phyloP scores from a whole-genome alignment of 352 stramenopile species.

The Globisporangium nunn region DNA sequence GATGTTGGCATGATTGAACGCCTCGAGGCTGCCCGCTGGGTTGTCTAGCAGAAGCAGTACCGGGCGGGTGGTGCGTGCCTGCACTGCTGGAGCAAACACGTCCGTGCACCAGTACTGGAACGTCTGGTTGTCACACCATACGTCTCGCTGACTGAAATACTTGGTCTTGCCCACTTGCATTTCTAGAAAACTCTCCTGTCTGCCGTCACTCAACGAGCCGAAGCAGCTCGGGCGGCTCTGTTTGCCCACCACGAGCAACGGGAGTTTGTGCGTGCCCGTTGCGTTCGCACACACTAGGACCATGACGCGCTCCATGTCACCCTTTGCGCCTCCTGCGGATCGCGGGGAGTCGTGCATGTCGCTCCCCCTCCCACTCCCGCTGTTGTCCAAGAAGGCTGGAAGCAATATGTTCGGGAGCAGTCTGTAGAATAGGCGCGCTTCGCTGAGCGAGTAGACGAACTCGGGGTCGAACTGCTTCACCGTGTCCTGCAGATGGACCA shows the following conservation, averaged over 20 bases:
- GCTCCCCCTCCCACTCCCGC: neutral
- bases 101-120: constrained; percentile 46
- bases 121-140: constrained; percentile 45
- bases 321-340: constrained; percentile 8
- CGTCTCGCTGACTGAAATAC: constrained; percentile 38
- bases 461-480: constrained; percentile 28
- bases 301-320: constrained; percentile 28
- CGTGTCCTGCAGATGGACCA: constrained; percentile 8
- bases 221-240: constrained; percentile 23
- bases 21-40: constrained; percentile 24
- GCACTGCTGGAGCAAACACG: constrained; percentile 41
- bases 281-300: constrained; percentile 44
- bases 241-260: constrained; percentile 42
- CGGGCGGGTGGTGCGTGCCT: constrained; percentile 29
- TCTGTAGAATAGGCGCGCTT: constrained; percentile 48
- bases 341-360: constrained; percentile 2
- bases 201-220: constrained; percentile 3
- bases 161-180: constrained; percentile 14
- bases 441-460: constrained; percentile 44
- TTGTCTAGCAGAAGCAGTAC: constrained; percentile 45
- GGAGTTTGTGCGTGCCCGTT: constrained; percentile 50
- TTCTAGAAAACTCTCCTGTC: constrained; percentile 2
- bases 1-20: constrained; percentile 34
- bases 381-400: constrained; percentile 1
- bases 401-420: constrained; percentile 23